phyloP scores from a whole-genome alignment of 495 filamentous ascomycete species.

The Trichoderma parareesei region DNA sequence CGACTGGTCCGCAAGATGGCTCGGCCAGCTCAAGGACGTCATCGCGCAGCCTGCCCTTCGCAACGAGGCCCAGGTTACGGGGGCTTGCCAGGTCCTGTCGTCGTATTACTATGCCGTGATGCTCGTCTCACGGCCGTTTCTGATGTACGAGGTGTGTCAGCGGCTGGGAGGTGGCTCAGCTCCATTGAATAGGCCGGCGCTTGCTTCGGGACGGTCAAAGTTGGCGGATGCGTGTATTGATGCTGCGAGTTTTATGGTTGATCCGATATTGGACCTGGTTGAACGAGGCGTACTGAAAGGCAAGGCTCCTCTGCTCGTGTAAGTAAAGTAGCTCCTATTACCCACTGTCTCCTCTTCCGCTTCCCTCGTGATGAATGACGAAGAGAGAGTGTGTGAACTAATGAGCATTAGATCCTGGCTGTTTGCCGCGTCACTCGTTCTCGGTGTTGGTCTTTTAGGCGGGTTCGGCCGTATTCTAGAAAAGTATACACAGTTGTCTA shows the following conservation, averaged over 20 bases:
- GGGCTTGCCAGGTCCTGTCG: slow-evolving; percentile 34
- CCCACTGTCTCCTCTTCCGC: too few species aligned
- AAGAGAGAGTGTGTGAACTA: background rate
- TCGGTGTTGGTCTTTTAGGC: slow-evolving; percentile 35
- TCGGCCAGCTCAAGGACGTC: slow-evolving; percentile 25
- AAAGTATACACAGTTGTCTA: slow-evolving; percentile 32
- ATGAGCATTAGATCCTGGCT: slow-evolving; percentile 31
- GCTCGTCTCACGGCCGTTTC: slow-evolving; percentile 36
- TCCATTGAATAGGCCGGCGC: background rate
- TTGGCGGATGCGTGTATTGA: slow-evolving; percentile 41
- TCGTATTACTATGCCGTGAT: slow-evolving; percentile 42
- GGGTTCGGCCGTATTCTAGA: slow-evolving; percentile 38
- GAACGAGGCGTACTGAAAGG: slow-evolving; percentile 23
- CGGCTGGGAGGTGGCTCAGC: slow-evolving; percentile 25
- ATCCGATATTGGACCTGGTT: slow-evolving; percentile 28
- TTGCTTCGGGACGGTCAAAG: slow-evolving; percentile 26
- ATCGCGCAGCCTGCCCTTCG: slow-evolving; percentile 17
- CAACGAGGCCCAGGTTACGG: slow-evolving; percentile 19
- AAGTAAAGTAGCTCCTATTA: slow-evolving; percentile 14
- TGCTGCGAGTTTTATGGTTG: slow-evolving; percentile 38
- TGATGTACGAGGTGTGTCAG: slow-evolving; percentile 39
- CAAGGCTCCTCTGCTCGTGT: slow-evolving; percentile 36
- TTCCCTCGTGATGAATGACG: background rate
- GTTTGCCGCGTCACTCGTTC: slow-evolving; percentile 38
- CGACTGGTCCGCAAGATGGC: slow-evolving; percentile 36